These are phyloP conservation scores for Lipomyces yarrowii DNA, from an alignment of 1,139 yeast species.

Conservation along the genomic window DNA sequence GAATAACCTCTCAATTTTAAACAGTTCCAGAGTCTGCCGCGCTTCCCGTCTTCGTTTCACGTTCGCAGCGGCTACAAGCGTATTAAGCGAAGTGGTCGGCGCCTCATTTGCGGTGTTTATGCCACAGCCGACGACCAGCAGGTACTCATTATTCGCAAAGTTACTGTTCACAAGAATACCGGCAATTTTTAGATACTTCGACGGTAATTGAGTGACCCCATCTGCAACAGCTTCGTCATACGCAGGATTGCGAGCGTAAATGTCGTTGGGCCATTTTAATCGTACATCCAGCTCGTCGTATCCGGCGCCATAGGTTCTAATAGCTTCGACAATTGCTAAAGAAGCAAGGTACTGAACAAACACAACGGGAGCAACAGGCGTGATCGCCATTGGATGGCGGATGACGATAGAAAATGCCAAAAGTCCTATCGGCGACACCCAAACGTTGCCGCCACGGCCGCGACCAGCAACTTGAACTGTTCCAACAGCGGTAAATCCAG, in stretches of 20 bases:
- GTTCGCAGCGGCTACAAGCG: constrained; percentile 60
- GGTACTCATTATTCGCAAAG: constrained; percentile 55
- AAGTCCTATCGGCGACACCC: constrained; percentile 95
- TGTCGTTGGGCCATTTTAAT: constrained; percentile 97
- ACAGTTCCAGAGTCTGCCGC: constrained; percentile 48
- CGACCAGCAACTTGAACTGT: constrained; percentile 87
- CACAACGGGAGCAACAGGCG: constrained; percentile 58
- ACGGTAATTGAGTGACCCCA: constrained; percentile 46
- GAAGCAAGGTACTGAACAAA: constrained; percentile 86
- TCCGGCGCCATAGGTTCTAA: constrained; percentile 62
- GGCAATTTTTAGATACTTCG: constrained; percentile 72
- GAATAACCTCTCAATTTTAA: constrained; percentile 61
- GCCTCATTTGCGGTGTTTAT: constrained; percentile 82
- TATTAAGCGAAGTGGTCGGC: constrained; percentile 86
- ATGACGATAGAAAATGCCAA: constrained; percentile 77
- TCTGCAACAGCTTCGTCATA: constrained; percentile 44
- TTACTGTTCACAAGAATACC: constrained; percentile 84
- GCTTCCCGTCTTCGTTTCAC: constrained; percentile 50
- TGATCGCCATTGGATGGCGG: constrained; percentile 53
- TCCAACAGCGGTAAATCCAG: constrained; percentile 73
- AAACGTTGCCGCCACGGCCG: constrained; percentile 92
- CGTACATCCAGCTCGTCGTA: constrained; percentile 75
- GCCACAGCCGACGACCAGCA: constrained; percentile 79
- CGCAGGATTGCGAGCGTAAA: constrained; percentile 73
- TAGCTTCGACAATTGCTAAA: constrained; percentile 79